Base-by-base conservation (phyloP, 768 basidiomycete genomes). In the Gautieria morchelliformis region DNA sequence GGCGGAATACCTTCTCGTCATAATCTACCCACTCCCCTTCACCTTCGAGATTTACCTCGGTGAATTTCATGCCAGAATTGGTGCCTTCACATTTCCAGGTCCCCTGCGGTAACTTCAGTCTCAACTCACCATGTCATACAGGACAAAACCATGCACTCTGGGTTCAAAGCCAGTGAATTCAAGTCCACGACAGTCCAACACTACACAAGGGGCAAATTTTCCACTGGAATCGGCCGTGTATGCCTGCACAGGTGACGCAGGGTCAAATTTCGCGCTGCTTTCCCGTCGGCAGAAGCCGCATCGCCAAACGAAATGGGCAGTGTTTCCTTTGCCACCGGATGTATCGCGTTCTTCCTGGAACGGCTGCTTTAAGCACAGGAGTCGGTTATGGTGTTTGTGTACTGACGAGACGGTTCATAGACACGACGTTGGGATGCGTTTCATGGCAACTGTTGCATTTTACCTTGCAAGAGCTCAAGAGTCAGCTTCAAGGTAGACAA, bases 21-120 rank as follows among this genome's bases (percentile, higher is more conserved):
- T 95, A 95, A 63, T 93, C 92, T 12, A 75, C 80, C 93, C 93
- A 95, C 67, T 84, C 82, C 3, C 75, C 79, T 27, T 85, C 82
- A 35, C 35, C 45, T 1, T 67, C 68, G 42, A 90, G 71, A 33
- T 85, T 82, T n/a, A 89, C 76, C 3, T 89, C 81, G 9, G 71
- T 49, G 65, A 93, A 93, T 4, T 67, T 55, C 0, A 78, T 78
- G 6, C 79, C 78, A 1, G 74, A 75, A 40, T 75, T 78, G 4
- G 66, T 67, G 7, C 93, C 92, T 44, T 75, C 74, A 62, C 88
- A 90, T 64, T 76, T 81, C 92, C 92, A 95, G 1, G 63, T 70
- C 0, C 92, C 92, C 89, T 93, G 59, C 9, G 35, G 52, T 17
- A 32, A 39, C 24, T 37, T 56, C 41, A 33, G 27, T 20, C 4